Evolutionary conservation across 257 asterid species (phyloP).

Genomic region (Nicotiana otophora): DNA sequence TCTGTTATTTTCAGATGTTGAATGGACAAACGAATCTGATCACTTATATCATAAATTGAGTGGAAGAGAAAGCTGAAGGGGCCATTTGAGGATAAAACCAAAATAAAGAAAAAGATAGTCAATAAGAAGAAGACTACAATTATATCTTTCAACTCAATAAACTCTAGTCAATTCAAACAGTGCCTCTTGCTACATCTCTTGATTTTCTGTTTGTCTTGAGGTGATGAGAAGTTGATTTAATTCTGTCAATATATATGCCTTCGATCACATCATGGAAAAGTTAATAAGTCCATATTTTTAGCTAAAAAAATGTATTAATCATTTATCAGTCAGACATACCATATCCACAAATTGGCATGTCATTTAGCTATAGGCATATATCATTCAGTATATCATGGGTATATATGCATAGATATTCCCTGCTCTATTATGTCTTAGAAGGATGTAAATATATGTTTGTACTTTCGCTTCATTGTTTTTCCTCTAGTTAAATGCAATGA

Average conservation of each 20-base stretch:
- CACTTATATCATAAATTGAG: background rate
- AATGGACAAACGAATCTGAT: background rate
- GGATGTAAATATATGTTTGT: background rate
- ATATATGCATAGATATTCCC: background rate
- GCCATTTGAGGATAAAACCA: conserved; percentile 3
- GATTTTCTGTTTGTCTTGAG: background rate
- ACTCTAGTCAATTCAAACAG: conserved; percentile 1
- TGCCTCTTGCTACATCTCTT: background rate
- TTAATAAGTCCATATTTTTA: background rate
- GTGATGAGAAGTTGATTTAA: background rate
- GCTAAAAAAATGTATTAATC: background rate
- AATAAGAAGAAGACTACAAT: background rate
- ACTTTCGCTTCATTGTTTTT: background rate
- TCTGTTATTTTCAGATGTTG: background rate
- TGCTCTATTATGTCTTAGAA: background rate
- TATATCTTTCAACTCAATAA: background rate
- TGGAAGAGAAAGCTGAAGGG: conserved; percentile 9
- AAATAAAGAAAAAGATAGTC: background rate
- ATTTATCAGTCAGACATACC: background rate
- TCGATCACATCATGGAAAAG: background rate
- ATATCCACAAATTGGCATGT: background rate
- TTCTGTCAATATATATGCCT: background rate
- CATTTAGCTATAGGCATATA: background rate
- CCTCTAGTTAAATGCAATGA: too few species aligned
- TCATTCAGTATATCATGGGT: background rate